phyloP scores from a whole-genome alignment of 495 filamentous ascomycete species.

The Aspergillus nanangensis region DNA sequence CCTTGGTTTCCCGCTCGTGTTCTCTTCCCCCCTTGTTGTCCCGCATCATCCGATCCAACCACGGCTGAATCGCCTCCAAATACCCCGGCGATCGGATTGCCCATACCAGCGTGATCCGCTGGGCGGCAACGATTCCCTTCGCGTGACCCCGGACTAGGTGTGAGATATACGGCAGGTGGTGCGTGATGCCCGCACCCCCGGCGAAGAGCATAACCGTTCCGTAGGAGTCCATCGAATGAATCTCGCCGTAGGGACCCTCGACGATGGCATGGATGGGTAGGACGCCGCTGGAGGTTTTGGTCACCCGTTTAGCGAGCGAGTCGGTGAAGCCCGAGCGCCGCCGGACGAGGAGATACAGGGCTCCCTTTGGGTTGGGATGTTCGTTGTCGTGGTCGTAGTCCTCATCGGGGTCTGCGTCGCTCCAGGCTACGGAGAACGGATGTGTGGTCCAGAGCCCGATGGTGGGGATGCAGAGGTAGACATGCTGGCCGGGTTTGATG shows the following conservation, averaged over 20 bases:
- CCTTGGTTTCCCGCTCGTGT: too few relatives aligned
- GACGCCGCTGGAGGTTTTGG: constrained; percentile 42
- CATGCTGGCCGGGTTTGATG: constrained; percentile 63
- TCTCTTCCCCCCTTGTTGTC: neutral
- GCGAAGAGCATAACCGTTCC: constrained; percentile 76
- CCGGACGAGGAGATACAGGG: constrained; percentile 64
- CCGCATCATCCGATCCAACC: neutral
- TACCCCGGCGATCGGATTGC: neutral
- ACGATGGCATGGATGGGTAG: constrained; percentile 41
- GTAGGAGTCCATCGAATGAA: constrained; percentile 59
- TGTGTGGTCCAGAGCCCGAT: constrained; percentile 55
- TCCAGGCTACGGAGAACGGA: constrained; percentile 41
- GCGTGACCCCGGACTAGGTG: constrained; percentile 58
- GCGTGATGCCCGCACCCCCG: constrained; percentile 72
- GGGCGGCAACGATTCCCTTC: constrained; percentile 59
- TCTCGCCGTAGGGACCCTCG: constrained; percentile 69
- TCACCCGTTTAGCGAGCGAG: constrained; percentile 53
- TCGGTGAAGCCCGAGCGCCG: constrained; percentile 68
- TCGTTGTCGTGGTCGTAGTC: constrained; percentile 7
- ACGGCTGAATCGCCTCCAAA: neutral
- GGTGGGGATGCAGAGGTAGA: constrained; percentile 66
- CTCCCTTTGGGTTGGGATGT: constrained; percentile 10
- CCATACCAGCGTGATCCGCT: constrained; percentile 64
- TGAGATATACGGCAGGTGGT: constrained; percentile 65
- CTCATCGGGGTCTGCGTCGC: constrained; percentile 4